phyloP scores from a whole-genome alignment of 106 monocot genomes.

The Xerophyta viscosa region DNA sequence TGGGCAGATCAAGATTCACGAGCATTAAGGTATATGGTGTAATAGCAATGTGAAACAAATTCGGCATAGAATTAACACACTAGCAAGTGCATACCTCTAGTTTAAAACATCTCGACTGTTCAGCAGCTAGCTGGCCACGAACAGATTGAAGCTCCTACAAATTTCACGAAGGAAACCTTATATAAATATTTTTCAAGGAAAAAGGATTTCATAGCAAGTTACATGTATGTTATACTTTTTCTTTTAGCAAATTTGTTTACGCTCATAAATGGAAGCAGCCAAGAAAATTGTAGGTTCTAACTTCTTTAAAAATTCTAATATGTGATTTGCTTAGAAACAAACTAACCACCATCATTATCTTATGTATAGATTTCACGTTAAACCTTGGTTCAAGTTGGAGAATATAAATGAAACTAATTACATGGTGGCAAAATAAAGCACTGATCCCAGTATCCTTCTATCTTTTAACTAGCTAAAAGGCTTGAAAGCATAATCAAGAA shows the following conservation, averaged over 20 bases:
- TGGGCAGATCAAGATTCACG: too few relatives aligned
- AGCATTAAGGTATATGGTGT: not conserved
- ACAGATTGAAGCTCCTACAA: conserved; percentile 80
- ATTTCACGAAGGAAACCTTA: not conserved
- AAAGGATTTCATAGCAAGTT: not conserved
- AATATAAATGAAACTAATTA: too few relatives aligned
- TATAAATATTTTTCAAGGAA: not conserved
- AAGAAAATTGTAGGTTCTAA: too few relatives aligned
- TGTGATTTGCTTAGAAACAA: too few relatives aligned
- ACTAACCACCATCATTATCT: too few relatives aligned
- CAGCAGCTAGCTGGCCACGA: conserved; percentile 77
- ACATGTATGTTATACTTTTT: not conserved
- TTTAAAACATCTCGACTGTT: conserved; percentile 93
- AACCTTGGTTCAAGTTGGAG: too few relatives aligned
- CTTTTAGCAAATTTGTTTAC: not conserved
- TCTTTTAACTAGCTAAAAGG: too few relatives aligned
- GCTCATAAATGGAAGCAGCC: too few relatives aligned
- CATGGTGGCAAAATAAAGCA: too few relatives aligned
- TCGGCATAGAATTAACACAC: not conserved
- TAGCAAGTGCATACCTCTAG: conserved; percentile 52
- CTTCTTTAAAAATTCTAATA: too few relatives aligned
- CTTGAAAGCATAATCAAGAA: not conserved
- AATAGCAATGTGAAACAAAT: not conserved
- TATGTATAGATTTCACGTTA: too few relatives aligned
- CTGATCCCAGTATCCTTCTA: too few relatives aligned